Evolutionary conservation across 371 early-diverging fungal species (phyloP).

Genomic region (Haplosporangium sp.): DNA sequence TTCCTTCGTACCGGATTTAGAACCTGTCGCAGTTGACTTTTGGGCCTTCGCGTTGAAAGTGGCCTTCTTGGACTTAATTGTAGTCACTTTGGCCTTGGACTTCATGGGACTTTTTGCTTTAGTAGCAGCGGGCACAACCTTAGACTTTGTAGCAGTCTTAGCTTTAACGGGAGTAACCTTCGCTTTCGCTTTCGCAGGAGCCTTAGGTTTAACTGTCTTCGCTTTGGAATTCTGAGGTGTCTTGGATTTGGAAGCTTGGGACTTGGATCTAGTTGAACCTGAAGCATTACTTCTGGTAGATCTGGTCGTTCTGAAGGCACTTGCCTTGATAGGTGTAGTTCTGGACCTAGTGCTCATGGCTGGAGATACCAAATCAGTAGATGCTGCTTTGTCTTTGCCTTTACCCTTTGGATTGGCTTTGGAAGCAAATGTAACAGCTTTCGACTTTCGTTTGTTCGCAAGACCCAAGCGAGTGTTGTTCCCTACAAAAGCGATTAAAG

Average conservation of each 20-base stretch:
- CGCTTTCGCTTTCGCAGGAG: neutral
- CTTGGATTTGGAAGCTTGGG: neutral
- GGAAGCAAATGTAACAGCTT: neutral
- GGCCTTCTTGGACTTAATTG: neutral
- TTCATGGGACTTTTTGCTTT: neutral
- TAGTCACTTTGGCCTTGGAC: neutral
- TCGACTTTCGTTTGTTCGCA: neutral
- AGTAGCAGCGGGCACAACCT: neutral
- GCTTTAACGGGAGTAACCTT: neutral
- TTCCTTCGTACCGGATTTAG: neutral
- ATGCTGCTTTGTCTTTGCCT: neutral
- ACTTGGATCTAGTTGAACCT: neutral
- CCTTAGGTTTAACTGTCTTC: neutral
- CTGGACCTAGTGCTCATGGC: conserved; percentile 1
- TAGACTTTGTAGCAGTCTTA: neutral
- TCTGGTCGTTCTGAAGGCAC: neutral
- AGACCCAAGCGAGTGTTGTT: conserved; percentile 18
- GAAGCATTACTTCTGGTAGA: too few species aligned
- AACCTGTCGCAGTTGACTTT: neutral
- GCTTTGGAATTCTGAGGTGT: neutral
- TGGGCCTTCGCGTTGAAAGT: too few species aligned
- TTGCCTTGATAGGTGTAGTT: neutral
- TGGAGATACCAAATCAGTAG: neutral
- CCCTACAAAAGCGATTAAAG: neutral
- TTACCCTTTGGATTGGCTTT: neutral